Percentiles rank a stretch among this genome's conserved stretches.
These are phyloP conservation scores for Penicillium decumbens DNA, from an alignment of 2,329 filamentous ascomycete species.

Conservation along the genomic window DNA sequence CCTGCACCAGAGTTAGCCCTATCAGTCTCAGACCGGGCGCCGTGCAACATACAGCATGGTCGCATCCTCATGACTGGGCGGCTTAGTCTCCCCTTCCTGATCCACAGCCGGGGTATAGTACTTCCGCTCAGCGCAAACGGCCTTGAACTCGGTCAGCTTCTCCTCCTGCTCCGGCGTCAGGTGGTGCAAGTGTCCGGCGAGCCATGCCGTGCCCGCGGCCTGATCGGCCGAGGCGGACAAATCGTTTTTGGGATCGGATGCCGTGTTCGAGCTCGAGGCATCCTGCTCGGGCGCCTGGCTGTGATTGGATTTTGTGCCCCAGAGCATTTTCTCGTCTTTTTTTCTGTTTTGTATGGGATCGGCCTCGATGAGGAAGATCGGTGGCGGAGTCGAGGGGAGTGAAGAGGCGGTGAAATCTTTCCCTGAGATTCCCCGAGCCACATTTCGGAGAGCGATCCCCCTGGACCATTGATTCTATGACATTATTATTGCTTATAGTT, in stretches of 20 bases:
- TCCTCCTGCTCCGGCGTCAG: conserved; percentile 64
- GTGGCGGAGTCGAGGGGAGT: conserved; percentile 4
- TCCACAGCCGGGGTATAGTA: conserved; percentile 41
- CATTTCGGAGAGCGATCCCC: neutral
- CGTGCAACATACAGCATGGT: conserved; percentile 43
- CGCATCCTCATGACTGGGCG: conserved; percentile 45
- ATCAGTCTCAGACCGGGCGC: neutral
- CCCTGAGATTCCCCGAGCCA: neutral
- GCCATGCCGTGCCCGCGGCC: conserved; percentile 35
- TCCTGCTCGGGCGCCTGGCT: conserved; percentile 27
- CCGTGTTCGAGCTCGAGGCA: conserved; percentile 22
- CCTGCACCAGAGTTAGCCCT: conserved; percentile 43
- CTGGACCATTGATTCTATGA: neutral
- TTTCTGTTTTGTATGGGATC: neutral
- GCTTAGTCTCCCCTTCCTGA: conserved; percentile 29
- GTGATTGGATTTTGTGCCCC: conserved; percentile 30
- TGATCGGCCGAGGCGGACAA: conserved; percentile 34
- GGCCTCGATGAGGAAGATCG: neutral
- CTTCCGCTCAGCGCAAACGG: conserved; percentile 59
- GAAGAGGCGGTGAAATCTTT: conserved; percentile 8
- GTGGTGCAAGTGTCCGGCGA: conserved; percentile 70
- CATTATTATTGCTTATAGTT: neutral
- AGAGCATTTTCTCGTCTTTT: conserved; percentile 21
- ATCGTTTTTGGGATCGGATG: conserved; percentile 34
- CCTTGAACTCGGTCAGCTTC: conserved; percentile 68